Percentiles rank a stretch among this genome's conserved stretches.
Evolutionary conservation across 106 monocot genomes (phyloP).

Genomic region (Acanthochlamys bracteata): DNA sequence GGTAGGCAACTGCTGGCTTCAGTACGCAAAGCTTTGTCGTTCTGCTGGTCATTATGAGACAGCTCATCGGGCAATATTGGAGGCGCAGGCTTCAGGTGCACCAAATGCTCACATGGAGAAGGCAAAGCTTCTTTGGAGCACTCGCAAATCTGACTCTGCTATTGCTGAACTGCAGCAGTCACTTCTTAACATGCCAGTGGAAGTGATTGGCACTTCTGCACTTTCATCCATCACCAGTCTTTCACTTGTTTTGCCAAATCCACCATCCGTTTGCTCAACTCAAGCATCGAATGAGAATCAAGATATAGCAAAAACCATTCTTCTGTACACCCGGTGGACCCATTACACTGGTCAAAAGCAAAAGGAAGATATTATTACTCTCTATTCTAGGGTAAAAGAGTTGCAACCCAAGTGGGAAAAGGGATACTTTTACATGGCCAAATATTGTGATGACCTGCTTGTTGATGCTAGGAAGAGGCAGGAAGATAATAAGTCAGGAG

Average conservation of each 20-base stretch:
- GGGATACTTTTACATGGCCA: conserved; percentile 88
- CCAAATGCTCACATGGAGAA: conserved; percentile 84
- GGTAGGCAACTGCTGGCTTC: conserved; percentile 97
- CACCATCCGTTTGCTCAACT: conserved; percentile 26
- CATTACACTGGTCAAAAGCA: conserved; percentile 97
- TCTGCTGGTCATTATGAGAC: conserved; percentile 92
- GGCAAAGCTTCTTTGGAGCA: conserved; percentile 92
- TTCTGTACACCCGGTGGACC: conserved; percentile 94
- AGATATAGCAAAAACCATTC: conserved; percentile 81
- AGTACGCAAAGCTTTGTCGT: conserved; percentile 96
- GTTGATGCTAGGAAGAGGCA: conserved; percentile 93
- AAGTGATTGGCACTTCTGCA: conserved; percentile 59
- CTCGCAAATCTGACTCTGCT: conserved; percentile 72
- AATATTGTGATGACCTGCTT: conserved; percentile 93
- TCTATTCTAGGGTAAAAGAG: conserved; percentile 90
- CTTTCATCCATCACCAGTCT: conserved; percentile 58
- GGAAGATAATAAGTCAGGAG: conserved; percentile 43
- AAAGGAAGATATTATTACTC: conserved; percentile 84
- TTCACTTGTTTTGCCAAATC: conserved; percentile 81
- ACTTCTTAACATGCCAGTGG: conserved; percentile 70
- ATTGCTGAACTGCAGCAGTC: conserved; percentile 90
- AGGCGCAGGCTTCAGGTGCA: conserved; percentile 84
- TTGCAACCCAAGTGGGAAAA: conserved; percentile 97
- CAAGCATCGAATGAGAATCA: conserved; percentile 62
- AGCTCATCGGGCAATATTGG: conserved; percentile 86